Evolutionary conservation across 768 basidiomycete species (phyloP), one percentile per base, ranked within the genome.

Genomic region (Trichaptum fuscoviolaceum): DNA sequence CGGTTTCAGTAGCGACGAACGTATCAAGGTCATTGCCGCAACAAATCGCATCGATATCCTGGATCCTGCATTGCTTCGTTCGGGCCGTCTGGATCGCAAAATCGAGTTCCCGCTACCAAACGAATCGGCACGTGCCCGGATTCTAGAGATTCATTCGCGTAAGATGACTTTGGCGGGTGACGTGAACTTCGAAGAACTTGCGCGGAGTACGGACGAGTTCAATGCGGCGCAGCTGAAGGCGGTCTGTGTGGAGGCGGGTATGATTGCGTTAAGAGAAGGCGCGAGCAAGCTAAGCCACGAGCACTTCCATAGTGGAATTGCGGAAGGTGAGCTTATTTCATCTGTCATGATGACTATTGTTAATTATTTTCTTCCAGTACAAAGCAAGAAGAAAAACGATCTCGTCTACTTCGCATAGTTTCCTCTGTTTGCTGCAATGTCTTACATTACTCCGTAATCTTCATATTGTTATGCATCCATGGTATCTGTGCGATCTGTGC

Each of bases 351-450:
- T 52, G 69, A 30, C 24, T 63, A 30, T 25, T n/a, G 36, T 25
- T 65, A 24, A 36, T 35, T 69, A 71, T 70, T 62, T 67, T 75
- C 69, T 65, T 76, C 63, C 77, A 98, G 90, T 99, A 66, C 96
- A 99, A 85, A 94, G 93, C 79, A 96, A 98, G 89, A 99, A 99
- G 88, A 99, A 99, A 87, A 99, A 99, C 75, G 90, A 93, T 74
- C 88, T 98, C 74, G 88, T 93, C 86, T 95, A 95, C 81, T 95
- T 94, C 77, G 93, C 92, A 62, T 95, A 90, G 80, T 69, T 52
- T 52, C 20, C 42, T 52, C 42, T 12, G 42, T 52, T 52, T 52
- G 42, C 15, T 52, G 42, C 42, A 52, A 52, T 52, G 12, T 20
- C 15, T 52, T 52, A 52, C 42, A 52, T 12, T 52, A 52, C 3